phyloP scores from a whole-genome alignment of 2,329 filamentous ascomycete species.

The Elsinoe arachidis region DNA sequence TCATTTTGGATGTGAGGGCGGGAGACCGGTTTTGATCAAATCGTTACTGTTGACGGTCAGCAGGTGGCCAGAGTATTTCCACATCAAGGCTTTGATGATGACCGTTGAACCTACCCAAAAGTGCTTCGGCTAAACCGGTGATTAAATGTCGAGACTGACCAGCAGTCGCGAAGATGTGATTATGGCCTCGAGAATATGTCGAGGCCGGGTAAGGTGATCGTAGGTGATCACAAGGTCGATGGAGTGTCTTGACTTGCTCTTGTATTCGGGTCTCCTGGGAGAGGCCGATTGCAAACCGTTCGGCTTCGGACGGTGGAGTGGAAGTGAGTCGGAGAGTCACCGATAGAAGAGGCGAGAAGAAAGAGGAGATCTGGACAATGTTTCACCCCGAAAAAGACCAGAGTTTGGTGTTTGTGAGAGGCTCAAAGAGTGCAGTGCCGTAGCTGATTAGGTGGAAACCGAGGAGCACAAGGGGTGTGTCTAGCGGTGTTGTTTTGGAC shows the following conservation, averaged over 20 bases:
- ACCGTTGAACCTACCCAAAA: background rate
- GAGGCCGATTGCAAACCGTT: background rate
- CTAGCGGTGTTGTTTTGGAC: constrained; percentile 6
- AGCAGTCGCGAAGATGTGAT: constrained; percentile 1
- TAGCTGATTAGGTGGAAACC: constrained; percentile 12
- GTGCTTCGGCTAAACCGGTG: background rate
- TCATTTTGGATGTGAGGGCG: background rate
- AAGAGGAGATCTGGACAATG: background rate
- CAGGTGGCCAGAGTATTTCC: background rate
- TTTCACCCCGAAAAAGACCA: background rate
- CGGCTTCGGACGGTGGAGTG: background rate
- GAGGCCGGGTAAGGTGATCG: background rate
- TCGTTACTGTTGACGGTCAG: background rate
- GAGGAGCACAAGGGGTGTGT: background rate
- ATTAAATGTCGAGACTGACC: constrained; percentile 8
- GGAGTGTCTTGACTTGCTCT: background rate
- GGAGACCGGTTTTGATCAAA: background rate
- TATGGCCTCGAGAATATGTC: background rate
- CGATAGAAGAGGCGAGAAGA: background rate
- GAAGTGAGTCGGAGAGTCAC: background rate
- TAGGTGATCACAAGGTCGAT: background rate
- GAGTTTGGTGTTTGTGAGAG: constrained; percentile 3
- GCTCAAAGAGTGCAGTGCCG: constrained; percentile 12
- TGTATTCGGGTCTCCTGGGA: background rate
- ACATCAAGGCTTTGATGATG: background rate